A percentile compares a stretch with the other conserved stretches of the same genome.
Evolutionary conservation across 768 basidiomycete genomes (phyloP).

Genomic region (Lanmaoa rubissima): DNA sequence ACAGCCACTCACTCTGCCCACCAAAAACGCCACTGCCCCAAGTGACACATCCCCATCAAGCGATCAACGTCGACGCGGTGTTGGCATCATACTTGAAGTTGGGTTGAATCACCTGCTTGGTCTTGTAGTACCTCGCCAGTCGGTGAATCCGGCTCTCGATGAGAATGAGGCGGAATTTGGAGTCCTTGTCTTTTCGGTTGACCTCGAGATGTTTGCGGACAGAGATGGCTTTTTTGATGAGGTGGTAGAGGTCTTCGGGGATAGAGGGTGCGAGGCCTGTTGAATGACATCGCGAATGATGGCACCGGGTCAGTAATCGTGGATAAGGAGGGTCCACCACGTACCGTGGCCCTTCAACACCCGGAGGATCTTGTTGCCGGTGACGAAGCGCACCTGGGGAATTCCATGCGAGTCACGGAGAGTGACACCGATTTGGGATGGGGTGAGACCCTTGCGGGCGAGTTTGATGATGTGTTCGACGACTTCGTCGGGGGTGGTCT

Average conservation of each 20-base stretch:
- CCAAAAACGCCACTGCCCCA: background rate
- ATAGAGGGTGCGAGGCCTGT: constrained; percentile 93
- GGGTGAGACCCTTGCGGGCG: constrained; percentile 95
- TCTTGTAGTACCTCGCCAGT: constrained; percentile 98
- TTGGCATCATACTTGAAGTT: constrained; percentile 98
- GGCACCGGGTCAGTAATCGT: background rate
- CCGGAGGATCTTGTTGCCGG: constrained; percentile 99
- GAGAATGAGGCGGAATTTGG: constrained; percentile 93
- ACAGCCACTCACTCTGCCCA: background rate
- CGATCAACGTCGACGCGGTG: constrained; percentile 89
- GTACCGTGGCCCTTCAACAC: constrained; percentile 93
- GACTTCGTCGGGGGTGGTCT: constrained; percentile 93
- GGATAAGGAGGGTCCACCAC: constrained; percentile 24
- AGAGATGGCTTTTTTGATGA: constrained; percentile 99
- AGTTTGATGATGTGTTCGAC: constrained; percentile 96
- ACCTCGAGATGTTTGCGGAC: constrained; percentile 98
- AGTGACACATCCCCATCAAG: constrained; percentile 40
- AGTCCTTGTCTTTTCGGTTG: constrained; percentile 99
- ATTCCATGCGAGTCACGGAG: constrained; percentile 98
- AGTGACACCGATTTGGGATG: constrained; percentile 97
- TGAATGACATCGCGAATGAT: background rate
- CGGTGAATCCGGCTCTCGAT: constrained; percentile 99
- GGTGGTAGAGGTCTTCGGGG: constrained; percentile 99
- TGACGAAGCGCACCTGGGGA: constrained; percentile 97
- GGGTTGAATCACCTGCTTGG: constrained; percentile 95